phyloP scores from a whole-genome alignment of 139 green algal species.

The Chlamydomonas asymmetrica region DNA sequence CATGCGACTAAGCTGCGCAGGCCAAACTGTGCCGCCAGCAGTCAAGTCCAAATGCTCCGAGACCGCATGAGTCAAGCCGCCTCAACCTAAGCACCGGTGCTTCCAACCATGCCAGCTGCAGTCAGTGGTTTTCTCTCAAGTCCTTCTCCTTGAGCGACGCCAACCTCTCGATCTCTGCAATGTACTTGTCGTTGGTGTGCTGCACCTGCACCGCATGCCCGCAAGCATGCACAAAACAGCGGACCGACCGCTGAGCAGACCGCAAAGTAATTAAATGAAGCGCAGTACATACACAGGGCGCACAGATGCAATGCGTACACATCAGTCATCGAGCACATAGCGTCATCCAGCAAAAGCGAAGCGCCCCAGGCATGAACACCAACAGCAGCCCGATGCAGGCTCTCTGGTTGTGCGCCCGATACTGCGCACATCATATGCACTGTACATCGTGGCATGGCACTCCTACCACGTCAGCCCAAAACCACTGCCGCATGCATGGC shows the following conservation, averaged over 20 bases:
- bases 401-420: too few species aligned
- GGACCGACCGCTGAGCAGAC: background rate
- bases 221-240: background rate
- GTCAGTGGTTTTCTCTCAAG: slow-evolving; percentile 35
- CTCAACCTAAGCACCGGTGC: too few species aligned
- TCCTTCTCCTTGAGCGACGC: slow-evolving; percentile 41
- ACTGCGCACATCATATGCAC: too few species aligned
- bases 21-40: too few species aligned
- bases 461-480: background rate
- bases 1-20: too few species aligned
- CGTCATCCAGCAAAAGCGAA: background rate
- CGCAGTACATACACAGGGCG: background rate
- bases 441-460: background rate
- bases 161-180: slow-evolving; percentile 39
- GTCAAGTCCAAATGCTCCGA: too few species aligned
- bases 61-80: too few species aligned
- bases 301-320: background rate
- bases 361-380: background rate
- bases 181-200: slow-evolving; percentile 33
- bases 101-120: background rate
- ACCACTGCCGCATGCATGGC: background rate
- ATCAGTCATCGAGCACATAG: background rate
- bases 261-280: background rate
- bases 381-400: background rate
- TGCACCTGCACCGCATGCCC: slow-evolving; percentile 33